A percentile compares a stretch with the other conserved stretches of the same genome.
These are phyloP conservation scores for Filobasidium uniguttulatum DNA, from an alignment of 1,284 basidiomycete species.

Conservation along the genomic window DNA sequence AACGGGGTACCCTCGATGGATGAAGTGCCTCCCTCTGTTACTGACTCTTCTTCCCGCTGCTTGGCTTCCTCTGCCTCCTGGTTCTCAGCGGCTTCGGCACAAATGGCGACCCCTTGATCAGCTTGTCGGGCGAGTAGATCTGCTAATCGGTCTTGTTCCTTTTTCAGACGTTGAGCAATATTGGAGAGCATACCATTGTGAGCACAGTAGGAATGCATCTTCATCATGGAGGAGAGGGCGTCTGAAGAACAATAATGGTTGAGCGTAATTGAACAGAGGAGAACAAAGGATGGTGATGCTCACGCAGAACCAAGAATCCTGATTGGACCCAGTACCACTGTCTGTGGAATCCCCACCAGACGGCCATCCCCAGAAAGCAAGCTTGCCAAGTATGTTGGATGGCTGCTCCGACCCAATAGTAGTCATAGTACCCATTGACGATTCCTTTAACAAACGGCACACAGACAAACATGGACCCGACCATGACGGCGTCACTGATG, in stretches of 20 bases:
- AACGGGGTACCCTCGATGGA: neutral
- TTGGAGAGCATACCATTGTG: constrained; percentile 73
- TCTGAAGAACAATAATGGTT: constrained; percentile 18
- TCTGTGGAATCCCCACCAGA: constrained; percentile 44
- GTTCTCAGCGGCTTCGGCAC: constrained; percentile 22
- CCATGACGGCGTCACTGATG: constrained; percentile 67
- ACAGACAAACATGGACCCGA: constrained; percentile 55
- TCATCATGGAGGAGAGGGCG: constrained; percentile 35
- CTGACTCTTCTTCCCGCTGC: neutral
- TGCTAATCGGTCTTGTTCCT: constrained; percentile 26
- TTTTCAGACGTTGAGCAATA: constrained; percentile 33
- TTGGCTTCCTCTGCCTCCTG: neutral
- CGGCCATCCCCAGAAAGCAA: constrained; percentile 50
- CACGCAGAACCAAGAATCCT: constrained; percentile 78
- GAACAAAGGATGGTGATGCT: constrained; percentile 14
- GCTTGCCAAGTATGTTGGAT: constrained; percentile 70
- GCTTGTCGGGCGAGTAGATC: constrained; percentile 22
- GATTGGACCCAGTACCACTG: constrained; percentile 98
- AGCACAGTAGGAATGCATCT: constrained; percentile 80
- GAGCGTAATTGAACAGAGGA: neutral
- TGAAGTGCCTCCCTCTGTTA: neutral
- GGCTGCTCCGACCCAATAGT: constrained; percentile 56
- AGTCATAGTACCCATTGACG: constrained; percentile 60
- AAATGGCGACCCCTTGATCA: constrained; percentile 25
- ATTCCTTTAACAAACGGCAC: constrained; percentile 73